Conservation (phyloP, 1,139 yeast species). For the Blastobotrys serpentis region DNA sequence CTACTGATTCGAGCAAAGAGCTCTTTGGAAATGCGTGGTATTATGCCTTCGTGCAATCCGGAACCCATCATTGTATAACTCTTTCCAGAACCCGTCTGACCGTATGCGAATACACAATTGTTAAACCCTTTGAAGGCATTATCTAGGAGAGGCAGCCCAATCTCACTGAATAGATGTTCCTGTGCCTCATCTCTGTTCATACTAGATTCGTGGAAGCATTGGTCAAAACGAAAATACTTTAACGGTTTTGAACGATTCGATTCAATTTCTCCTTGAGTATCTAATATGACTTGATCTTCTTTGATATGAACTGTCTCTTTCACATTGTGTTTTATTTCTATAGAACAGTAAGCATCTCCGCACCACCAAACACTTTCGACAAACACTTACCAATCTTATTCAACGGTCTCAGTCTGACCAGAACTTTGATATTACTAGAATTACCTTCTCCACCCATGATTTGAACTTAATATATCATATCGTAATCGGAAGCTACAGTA, state of each 20-base stretch:
- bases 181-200: slow-evolving; percentile 39
- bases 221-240: slow-evolving; percentile 16
- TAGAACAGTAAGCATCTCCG: neutral
- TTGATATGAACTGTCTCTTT: slow-evolving; percentile 12
- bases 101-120: slow-evolving; percentile 69
- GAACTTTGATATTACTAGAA: slow-evolving; percentile 13
- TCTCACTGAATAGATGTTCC: slow-evolving; percentile 46
- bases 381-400: slow-evolving; percentile 14
- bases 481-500: too few species aligned
- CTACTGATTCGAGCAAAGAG: slow-evolving; percentile 47
- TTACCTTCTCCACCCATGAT: neutral
- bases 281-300: slow-evolving; percentile 15
- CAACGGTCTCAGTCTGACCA: slow-evolving; percentile 18
- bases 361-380: neutral
- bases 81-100: slow-evolving; percentile 73
- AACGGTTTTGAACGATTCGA: neutral
- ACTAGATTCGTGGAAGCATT: slow-evolving; percentile 11
- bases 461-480: too few species aligned
- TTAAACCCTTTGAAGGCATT: slow-evolving; percentile 67
- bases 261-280: neutral
- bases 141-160: slow-evolving; percentile 55
- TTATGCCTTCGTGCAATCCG: slow-evolving; percentile 51
- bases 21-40: slow-evolving; percentile 54
- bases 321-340: slow-evolving; percentile 13
- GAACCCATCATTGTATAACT: slow-evolving; percentile 70